Conservation (phyloP, 192 early-diverging fungal genomes). For the Globomyces pollinis-pini region DNA sequence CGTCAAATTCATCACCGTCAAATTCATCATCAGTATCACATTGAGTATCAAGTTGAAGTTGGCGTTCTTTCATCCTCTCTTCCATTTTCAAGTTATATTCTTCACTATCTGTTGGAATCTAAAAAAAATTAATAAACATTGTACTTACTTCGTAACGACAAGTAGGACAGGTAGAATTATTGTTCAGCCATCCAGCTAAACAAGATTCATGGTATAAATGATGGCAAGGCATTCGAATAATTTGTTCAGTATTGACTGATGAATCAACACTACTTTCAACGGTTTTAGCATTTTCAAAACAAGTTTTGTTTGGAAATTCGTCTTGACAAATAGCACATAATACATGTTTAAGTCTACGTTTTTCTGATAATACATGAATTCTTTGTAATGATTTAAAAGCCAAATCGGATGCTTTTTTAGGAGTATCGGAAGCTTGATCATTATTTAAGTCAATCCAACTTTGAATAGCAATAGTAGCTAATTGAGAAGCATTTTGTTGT, state of each 20-base stretch:
- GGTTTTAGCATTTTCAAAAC: background rate
- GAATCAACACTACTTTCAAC: background rate
- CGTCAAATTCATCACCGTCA: too few relatives aligned
- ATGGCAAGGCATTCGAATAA: conserved; percentile 25
- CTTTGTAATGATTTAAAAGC: conserved; percentile 1
- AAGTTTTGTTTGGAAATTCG: background rate
- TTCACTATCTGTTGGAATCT: conserved; percentile 26
- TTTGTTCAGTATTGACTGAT: background rate
- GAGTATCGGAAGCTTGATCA: too few relatives aligned
- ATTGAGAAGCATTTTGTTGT: too few relatives aligned
- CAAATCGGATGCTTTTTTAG: background rate
- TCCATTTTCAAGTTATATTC: conserved; percentile 23
- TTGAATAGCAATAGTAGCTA: too few relatives aligned
- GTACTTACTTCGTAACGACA: conserved; percentile 22
- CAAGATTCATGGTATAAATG: conserved; percentile 28
- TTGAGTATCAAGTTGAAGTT: background rate
- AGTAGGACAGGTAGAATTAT: conserved; percentile 25
- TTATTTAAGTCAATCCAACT: too few relatives aligned
- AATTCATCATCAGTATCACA: conserved; percentile 11
- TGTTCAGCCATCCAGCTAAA: conserved; percentile 21
- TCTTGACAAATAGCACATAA: background rate
- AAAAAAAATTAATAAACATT: too few relatives aligned
- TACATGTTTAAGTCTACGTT: background rate
- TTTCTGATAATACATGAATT: background rate
- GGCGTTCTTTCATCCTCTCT: conserved; percentile 21